Evolutionary conservation across 768 basidiomycete genomes (phyloP).

Genomic region (Hericium erinaceus): DNA sequence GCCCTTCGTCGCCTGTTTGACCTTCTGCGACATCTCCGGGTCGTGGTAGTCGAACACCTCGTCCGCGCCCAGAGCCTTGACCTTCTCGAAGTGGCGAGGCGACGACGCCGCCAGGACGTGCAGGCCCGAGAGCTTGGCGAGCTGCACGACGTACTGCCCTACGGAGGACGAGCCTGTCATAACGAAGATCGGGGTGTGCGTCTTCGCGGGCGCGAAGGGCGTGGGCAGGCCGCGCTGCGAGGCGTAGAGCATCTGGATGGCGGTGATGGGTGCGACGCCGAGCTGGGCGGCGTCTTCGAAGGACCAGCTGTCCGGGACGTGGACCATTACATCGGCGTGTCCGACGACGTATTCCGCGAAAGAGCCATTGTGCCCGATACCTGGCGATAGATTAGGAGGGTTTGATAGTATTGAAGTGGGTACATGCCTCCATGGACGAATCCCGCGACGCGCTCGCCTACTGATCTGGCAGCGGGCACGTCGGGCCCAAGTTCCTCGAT

Average conservation of each 20-base stretch:
- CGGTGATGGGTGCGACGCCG: conserved; percentile 7
- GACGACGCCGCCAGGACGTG: conserved; percentile 25
- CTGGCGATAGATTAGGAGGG: background rate
- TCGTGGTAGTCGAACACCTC: conserved; percentile 22
- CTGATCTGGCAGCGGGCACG: conserved; percentile 1
- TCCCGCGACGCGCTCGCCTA: conserved; percentile 12
- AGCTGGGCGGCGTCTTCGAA: conserved; percentile 13
- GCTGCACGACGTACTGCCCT: conserved; percentile 25
- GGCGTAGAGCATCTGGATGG: conserved; percentile 6
- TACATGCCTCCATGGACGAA: background rate
- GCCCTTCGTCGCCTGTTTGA: conserved; percentile 15
- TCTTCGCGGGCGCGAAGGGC: background rate
- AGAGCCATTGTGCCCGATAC: background rate
- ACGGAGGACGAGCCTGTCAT: conserved; percentile 21
- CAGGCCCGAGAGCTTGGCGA: conserved; percentile 22
- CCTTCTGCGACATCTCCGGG: conserved; percentile 15
- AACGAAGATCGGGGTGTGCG: conserved; percentile 2
- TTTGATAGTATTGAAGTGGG: background rate
- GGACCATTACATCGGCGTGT: conserved; percentile 1
- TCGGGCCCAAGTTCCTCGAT: conserved; percentile 11
- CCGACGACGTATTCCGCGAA: conserved; percentile 7
- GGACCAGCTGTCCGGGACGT: conserved; percentile 7
- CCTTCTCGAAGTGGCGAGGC: conserved; percentile 21
- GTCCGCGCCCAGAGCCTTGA: conserved; percentile 26
- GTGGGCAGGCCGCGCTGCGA: conserved; percentile 4